A percentile compares a stretch with the other conserved stretches of the same genome.
These are phyloP conservation scores for Globisporangium canariense DNA, from an alignment of 352 stramenopile species.

Conservation along the genomic window DNA sequence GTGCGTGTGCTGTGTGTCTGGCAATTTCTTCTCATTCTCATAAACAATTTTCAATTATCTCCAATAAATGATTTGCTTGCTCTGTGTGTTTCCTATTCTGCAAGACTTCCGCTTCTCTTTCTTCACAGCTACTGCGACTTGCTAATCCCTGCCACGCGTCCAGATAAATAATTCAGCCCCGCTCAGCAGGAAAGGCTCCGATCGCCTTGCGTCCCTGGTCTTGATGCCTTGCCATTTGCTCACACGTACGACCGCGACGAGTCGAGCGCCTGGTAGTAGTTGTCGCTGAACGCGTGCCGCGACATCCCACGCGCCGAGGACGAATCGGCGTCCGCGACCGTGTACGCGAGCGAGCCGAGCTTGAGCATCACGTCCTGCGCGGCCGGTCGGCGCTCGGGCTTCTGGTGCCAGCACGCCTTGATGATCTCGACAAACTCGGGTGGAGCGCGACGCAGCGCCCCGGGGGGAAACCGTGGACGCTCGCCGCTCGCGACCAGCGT, in stretches of 20 bases:
- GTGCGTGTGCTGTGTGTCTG: background rate
- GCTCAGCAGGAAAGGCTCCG: background rate
- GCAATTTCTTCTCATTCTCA: background rate
- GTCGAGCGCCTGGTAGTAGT: conserved; percentile 70
- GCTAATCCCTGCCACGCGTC: background rate
- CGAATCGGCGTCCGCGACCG: conserved; percentile 37
- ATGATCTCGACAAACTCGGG: conserved; percentile 67
- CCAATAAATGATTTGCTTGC: background rate
- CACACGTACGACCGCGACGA: conserved; percentile 48
- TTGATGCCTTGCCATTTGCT: background rate
- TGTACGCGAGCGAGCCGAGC: conserved; percentile 57
- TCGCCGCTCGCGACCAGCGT: conserved; percentile 51
- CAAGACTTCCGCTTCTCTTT: background rate
- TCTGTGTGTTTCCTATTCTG: background rate
- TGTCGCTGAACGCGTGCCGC: conserved; percentile 61
- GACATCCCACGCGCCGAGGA: conserved; percentile 36
- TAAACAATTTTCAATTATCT: background rate
- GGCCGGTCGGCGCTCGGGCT: conserved; percentile 39
- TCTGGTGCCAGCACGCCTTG: conserved; percentile 57
- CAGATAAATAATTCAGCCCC: conserved; percentile 4
- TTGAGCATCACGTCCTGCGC: conserved; percentile 62
- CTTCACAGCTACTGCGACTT: background rate
- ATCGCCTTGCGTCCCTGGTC: background rate
- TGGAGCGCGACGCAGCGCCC: conserved; percentile 33
- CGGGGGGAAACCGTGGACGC: conserved; percentile 43